Base-by-base conservation (phyloP, 257 asterid genomes). In the Ilex asprella region DNA sequence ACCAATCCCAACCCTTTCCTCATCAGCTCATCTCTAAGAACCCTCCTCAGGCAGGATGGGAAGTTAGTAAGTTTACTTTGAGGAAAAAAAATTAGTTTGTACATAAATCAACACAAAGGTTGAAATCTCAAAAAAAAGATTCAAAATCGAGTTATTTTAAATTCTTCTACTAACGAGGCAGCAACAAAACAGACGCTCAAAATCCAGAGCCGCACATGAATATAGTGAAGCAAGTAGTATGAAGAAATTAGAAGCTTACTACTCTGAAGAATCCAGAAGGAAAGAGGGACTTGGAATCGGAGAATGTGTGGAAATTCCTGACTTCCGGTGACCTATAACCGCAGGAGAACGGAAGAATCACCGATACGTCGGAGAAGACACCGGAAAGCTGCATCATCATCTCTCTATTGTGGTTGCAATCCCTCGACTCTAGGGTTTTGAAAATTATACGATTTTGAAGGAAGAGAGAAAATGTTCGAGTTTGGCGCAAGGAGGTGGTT, bases 311-410 rank as follows among this genome's bases (percentile, higher is more conserved):
- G 74, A 64, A 72, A 54, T 73, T 81, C 73, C 75, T 88, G 70
- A 66, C 39, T 10, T 76, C 85, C 68, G 76, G 71, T 41, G 73
- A 71, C 55, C 80, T 78, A 70, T 69, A 81, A 56, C 73, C 76
- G 62, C 82, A 78, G 72, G 76, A 66, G 54, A 87, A 75, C 55
- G 88, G 82, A 12, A 78, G 79, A 61, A 79, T 79, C 62, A 62
- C 78, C 12, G 84, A 61, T 10, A 74, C 80, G 66, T 89, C 91
- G 15, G 87, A 53, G 16, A 81, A 71, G 7, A 86, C 67, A 62
- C 84, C 82, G 63, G 88, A 71, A 66, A 84, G 44, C 59, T 79
- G 88, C 89, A 81, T 72, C 73, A 55, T 21, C 27, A 21, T 21
- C 27, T 21, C 27, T 21, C 27, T 21, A 21, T 21, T 21, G 27